Base-by-base conservation (phyloP, 2,329 filamentous ascomycete genomes). In the Aspergillus neotritici region DNA sequence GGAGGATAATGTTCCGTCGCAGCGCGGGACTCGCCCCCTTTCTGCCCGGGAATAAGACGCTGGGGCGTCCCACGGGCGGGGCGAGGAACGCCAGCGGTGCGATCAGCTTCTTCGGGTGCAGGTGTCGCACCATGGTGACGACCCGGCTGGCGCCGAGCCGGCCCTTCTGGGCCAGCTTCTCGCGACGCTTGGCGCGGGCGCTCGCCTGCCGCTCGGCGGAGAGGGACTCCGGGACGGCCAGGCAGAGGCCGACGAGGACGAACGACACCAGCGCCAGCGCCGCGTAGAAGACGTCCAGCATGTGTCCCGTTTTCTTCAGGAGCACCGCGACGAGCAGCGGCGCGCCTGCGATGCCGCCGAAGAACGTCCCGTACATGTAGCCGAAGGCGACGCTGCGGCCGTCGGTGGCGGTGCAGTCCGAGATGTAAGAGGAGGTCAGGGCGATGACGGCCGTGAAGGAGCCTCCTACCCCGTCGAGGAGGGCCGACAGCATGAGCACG, bases 311-410 rank as follows among this genome's bases (percentile, higher is more conserved):
- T 63, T 75, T 77, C 56, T 86, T 79, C 56, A 95, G 84, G 34
- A 96, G 73, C 54, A 86, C 84, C 2, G 86, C 90, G 0, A 89
- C 84, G 15, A 94, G 60, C 3, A 94, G 75, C 6, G 93, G 93
- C 0, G 93, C 93, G 28, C 91, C 67, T 0, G 93, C 91, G 35
- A 97, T 80, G n/a, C 93, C 93, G 2, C 79, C 77, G 64, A 95
- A 97, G 7, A 98, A 73, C 53, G 84, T 89, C 9, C 87, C 89
- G 57, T 97, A 87, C 56, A 97, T 84, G 61, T 90, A 91, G 5
- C 88, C 90, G 63, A 97, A 93, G 4, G 83, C 80, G 6, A 94
- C 85, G 47, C 84, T 86, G 14, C 93, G 82, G 57, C 80, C 80
- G 25, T 86, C 84, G 0, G 89, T 86, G 4, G 85, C 74, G 0